Percentiles rank a stretch among this genome's conserved stretches.
These are phyloP conservation scores for Nigrospora osmanthi DNA, from an alignment of 2,329 filamentous ascomycete species.

Conservation along the genomic window DNA sequence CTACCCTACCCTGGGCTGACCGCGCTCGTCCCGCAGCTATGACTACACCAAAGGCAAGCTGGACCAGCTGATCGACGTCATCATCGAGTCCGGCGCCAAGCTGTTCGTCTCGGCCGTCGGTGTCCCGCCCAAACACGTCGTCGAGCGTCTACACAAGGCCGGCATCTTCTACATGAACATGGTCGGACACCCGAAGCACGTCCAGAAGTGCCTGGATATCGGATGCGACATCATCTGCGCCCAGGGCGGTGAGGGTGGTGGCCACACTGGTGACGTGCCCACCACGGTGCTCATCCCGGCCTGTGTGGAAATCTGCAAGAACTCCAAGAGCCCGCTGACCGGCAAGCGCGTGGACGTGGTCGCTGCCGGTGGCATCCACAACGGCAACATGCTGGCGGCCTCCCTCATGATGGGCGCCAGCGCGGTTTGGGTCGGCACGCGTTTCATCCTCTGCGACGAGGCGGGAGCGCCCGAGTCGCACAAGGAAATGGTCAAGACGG, in stretches of 20 bases:
- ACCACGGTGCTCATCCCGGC: conserved; percentile 89
- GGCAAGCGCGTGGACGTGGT: conserved; percentile 84
- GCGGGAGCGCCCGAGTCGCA: conserved; percentile 88
- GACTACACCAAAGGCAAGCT: conserved; percentile 99
- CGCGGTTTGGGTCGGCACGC: conserved; percentile 93
- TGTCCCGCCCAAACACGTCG: conserved; percentile 79
- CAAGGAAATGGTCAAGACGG: conserved; percentile 89
- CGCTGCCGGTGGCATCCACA: conserved; percentile 89
- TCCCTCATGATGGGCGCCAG: conserved; percentile 86
- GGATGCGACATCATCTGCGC: conserved; percentile 97
- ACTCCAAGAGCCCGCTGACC: conserved; percentile 78
- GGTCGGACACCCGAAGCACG: conserved; percentile 99
- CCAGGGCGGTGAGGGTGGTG: conserved; percentile 94
- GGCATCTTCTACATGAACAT: conserved; percentile 99
- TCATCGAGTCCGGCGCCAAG: conserved; percentile 85
- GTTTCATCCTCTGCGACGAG: conserved; percentile 91
- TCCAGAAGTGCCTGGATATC: conserved; percentile 86
- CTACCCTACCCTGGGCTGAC: conserved; percentile 5
- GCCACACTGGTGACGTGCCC: conserved; percentile 90
- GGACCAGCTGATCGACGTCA: conserved; percentile 78
- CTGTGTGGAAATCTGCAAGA: conserved; percentile 73
- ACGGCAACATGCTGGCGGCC: conserved; percentile 82
- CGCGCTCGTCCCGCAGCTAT: conserved; percentile 54
- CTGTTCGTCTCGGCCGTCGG: conserved; percentile 97
- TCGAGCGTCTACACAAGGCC: conserved; percentile 80